Percentiles rank a stretch among this genome's conserved stretches.
phyloP scores from a whole-genome alignment of 2,329 filamentous ascomycete genomes.

The Arachnopeziza araneosa region DNA sequence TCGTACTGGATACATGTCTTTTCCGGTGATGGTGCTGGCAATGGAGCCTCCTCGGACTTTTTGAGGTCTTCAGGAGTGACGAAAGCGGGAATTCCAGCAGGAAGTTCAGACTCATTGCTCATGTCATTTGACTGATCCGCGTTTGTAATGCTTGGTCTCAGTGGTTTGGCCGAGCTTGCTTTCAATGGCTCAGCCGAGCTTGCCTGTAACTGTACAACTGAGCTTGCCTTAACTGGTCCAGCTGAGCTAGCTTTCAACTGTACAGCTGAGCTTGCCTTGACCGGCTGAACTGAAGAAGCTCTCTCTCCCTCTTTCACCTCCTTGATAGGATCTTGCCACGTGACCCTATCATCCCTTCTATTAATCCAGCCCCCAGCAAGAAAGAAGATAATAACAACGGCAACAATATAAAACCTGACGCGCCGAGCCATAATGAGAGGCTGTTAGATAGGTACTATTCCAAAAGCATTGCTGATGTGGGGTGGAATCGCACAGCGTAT shows the following conservation, averaged over 20 bases:
- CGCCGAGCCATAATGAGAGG: conserved; percentile 6
- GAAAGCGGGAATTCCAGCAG: background rate
- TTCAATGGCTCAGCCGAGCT: too few species aligned
- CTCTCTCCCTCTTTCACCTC: too few species aligned
- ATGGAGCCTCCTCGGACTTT: background rate
- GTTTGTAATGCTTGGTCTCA: background rate
- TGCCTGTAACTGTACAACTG: too few species aligned
- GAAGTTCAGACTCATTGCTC: background rate
- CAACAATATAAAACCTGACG: conserved; percentile 5
- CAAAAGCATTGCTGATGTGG: background rate
- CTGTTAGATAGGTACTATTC: background rate
- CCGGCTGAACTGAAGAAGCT: too few species aligned
- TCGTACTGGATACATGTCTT: conserved; percentile 19
- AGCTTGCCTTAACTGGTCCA: too few species aligned
- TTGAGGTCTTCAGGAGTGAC: background rate
- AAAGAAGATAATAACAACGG: conserved; percentile 7
- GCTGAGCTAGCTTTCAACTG: too few species aligned
- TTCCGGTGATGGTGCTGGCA: background rate
- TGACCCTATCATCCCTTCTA: background rate
- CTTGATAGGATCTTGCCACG: background rate
- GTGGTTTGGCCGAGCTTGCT: background rate
- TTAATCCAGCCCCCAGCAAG: background rate
- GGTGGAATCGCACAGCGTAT: too few species aligned
- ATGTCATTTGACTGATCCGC: background rate
- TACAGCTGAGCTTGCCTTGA: too few species aligned